These are phyloP conservation scores for Nicotiana attenuata DNA, from an alignment of 257 asterid genomes.

Conservation along the genomic window DNA sequence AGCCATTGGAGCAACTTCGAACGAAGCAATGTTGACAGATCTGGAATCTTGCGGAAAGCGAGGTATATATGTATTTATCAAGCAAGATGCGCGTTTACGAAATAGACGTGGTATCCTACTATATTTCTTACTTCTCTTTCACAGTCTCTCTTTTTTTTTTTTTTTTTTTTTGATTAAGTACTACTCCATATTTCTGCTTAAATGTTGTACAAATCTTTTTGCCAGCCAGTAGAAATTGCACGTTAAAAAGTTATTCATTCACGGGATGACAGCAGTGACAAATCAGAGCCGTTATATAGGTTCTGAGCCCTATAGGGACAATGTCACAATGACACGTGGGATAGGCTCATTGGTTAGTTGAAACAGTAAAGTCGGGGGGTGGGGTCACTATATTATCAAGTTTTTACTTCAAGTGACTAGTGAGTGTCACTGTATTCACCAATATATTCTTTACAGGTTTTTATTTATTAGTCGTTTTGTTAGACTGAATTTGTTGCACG, in stretches of 20 bases:
- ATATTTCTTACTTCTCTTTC: not conserved
- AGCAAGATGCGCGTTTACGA: too few species aligned
- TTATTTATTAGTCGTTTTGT: too few species aligned
- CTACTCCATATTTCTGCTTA: not conserved
- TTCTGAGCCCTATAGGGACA: too few species aligned
- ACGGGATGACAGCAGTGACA: not conserved
- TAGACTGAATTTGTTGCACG: too few species aligned
- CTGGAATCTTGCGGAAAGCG: not conserved
- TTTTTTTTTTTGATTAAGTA: not conserved
- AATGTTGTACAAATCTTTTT: not conserved
- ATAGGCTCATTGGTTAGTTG: too few species aligned
- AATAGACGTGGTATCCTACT: not conserved
- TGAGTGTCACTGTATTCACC: too few species aligned
- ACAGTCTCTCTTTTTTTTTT: not conserved
- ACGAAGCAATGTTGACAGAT: not conserved
- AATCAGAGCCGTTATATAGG: not conserved
- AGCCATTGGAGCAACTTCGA: slow-evolving; percentile 36
- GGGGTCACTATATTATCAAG: too few species aligned
- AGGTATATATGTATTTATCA: not conserved
- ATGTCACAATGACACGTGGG: too few species aligned
- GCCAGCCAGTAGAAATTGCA: not conserved
- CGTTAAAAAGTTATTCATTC: not conserved
- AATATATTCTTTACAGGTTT: too few species aligned
- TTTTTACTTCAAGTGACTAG: too few species aligned
- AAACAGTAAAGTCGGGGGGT: too few species aligned